Evolutionary conservation across 768 basidiomycete species (phyloP).

Genomic region (Sistotremastrum suecicum): DNA sequence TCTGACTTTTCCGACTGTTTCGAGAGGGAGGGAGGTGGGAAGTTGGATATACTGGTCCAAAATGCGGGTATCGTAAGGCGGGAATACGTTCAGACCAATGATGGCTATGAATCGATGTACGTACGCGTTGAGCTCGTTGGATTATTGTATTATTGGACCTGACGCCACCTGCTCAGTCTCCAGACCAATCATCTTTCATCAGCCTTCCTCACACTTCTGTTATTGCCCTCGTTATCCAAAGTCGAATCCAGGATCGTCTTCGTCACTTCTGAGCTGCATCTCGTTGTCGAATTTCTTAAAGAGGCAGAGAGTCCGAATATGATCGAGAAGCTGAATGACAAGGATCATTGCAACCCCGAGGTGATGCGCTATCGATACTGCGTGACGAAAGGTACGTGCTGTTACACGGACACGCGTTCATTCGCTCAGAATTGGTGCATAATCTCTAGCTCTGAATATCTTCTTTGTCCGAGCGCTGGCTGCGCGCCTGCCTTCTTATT

Average conservation of each 20-base stretch:
- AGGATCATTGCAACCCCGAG: constrained; percentile 13
- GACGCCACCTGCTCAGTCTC: constrained; percentile 16
- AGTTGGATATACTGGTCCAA: constrained; percentile 30
- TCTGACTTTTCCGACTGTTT: constrained; percentile 23
- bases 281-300: constrained; percentile 4
- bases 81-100: constrained; percentile 14
- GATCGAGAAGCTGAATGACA: constrained; percentile 17
- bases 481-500: constrained; percentile 15
- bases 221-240: constrained; percentile 28
- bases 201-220: constrained; percentile 24
- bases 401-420: constrained; percentile 15
- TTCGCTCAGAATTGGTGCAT: constrained; percentile 14
- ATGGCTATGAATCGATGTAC: constrained; percentile 24
- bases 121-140: constrained; percentile 4
- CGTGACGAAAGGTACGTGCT: constrained; percentile 2
- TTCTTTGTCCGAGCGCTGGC: constrained; percentile 25
- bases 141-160: background rate
- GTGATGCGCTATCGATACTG: background rate
- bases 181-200: constrained; percentile 34
- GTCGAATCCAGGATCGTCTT: constrained; percentile 25
- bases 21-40: constrained; percentile 8
- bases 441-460: constrained; percentile 26
- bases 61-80: constrained; percentile 22
- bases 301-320: constrained; percentile 16
- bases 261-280: constrained; percentile 31